Evolutionary conservation across 345 rosid species (phyloP).

Genomic region (Gossypium rotundifolium): DNA sequence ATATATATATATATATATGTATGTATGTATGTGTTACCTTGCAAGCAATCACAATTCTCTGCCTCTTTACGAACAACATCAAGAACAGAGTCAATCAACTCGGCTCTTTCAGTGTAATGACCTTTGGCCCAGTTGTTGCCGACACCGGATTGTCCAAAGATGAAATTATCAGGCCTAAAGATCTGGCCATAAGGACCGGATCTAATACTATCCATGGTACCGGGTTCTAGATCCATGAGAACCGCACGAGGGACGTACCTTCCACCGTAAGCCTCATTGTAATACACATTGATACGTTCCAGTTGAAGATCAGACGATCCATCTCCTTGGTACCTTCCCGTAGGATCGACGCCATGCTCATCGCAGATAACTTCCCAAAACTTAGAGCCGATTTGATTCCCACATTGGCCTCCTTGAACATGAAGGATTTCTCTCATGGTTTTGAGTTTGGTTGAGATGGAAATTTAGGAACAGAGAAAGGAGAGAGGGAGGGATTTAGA

Average conservation of each 20-base stretch:
- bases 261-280: slow-evolving; percentile 93
- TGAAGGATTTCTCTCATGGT: slow-evolving; percentile 94
- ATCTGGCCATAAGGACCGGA: slow-evolving; percentile 41
- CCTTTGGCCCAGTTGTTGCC: slow-evolving; percentile 22
- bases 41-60: slow-evolving; percentile 95
- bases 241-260: slow-evolving; percentile 93
- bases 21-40: slow-evolving; percentile 38
- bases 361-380: slow-evolving; percentile 98
- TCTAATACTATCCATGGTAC: slow-evolving; percentile 95
- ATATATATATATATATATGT: not conserved
- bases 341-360: slow-evolving; percentile 87
- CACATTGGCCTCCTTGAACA: slow-evolving; percentile 95
- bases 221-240: slow-evolving; percentile 99
- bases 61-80: slow-evolving; percentile 96
- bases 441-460: not conserved
- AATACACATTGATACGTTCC: slow-evolving; percentile 90
- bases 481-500: not conserved
- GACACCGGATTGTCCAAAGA: slow-evolving; percentile 19
- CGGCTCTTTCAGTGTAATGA: slow-evolving; percentile 80
- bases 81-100: slow-evolving; percentile 85
- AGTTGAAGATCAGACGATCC: slow-evolving; percentile 59
- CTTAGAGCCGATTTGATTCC: slow-evolving; percentile 95
- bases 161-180: slow-evolving; percentile 17
- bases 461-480: not conserved
- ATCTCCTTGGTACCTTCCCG: slow-evolving; percentile 67